Evolutionary conservation across 78 protist species (phyloP).

Genomic region (slime mould (Dictyostelium discoideum)): dicty_2.7 NC_007088.5:3870001-3870500

Average conservation of each 20-base stretch:
- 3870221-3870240: slow-evolving; percentile 28
- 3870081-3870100: slow-evolving; percentile 88
- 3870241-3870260: slow-evolving; percentile 61
- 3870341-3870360: slow-evolving; percentile 72
- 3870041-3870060: slow-evolving; percentile 94
- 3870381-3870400: slow-evolving; percentile 96
- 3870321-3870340: slow-evolving; percentile 96
- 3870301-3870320: slow-evolving; percentile 92
- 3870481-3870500: not conserved
- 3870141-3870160: slow-evolving; percentile 92
- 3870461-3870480: not conserved
- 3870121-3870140: slow-evolving; percentile 92
- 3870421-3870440: slow-evolving; percentile 97
- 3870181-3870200: slow-evolving; percentile 59
- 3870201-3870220: slow-evolving; percentile 39
- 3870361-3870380: slow-evolving; percentile 95
- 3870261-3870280: slow-evolving; percentile 30
- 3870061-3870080: slow-evolving; percentile 93
- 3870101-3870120: slow-evolving; percentile 92
- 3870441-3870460: slow-evolving; percentile 1
- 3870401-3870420: slow-evolving; percentile 62
- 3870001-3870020: slow-evolving; percentile 57
- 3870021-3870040: slow-evolving; percentile 54
- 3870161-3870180: slow-evolving; percentile 31
- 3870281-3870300: slow-evolving; percentile 28